Conservation (phyloP, 1,284 basidiomycete genomes). For the Sutorius eximius region DNA sequence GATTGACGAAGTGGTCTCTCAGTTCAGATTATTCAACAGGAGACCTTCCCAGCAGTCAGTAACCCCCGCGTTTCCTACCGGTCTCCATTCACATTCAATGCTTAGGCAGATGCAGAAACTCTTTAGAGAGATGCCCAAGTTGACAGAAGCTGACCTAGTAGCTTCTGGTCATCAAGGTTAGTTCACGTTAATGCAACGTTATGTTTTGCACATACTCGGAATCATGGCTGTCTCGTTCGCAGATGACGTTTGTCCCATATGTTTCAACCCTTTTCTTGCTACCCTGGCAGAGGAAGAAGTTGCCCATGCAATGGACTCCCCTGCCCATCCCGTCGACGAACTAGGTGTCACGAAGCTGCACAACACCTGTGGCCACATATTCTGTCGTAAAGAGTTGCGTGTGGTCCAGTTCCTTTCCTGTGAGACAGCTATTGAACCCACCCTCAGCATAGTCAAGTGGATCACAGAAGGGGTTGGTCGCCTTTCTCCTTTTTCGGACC, state of each 20-base stretch:
- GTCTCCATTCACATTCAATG: slow-evolving; percentile 14
- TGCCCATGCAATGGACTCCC: slow-evolving; percentile 70
- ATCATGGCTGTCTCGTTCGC: background rate
- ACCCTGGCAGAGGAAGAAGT: slow-evolving; percentile 72
- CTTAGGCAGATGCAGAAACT: slow-evolving; percentile 38
- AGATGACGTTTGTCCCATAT: slow-evolving; percentile 73
- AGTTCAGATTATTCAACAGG: slow-evolving; percentile 32
- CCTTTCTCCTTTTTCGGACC: slow-evolving; percentile 4
- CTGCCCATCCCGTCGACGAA: slow-evolving; percentile 64
- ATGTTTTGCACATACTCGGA: background rate
- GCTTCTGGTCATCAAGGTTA: slow-evolving; percentile 40
- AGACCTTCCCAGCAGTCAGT: slow-evolving; percentile 30
- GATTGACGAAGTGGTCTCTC: slow-evolving; percentile 34
- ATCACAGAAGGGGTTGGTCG: slow-evolving; percentile 53
- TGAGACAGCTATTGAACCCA: slow-evolving; percentile 14
- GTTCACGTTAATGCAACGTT: background rate
- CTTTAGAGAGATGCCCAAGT: slow-evolving; percentile 39
- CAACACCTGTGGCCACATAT: slow-evolving; percentile 66
- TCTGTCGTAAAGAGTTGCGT: slow-evolving; percentile 71
- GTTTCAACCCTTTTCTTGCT: slow-evolving; percentile 61
- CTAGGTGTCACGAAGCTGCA: slow-evolving; percentile 64
- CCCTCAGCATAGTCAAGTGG: slow-evolving; percentile 61
- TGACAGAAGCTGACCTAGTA: slow-evolving; percentile 45
- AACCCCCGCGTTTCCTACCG: background rate
- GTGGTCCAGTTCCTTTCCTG: background rate